Conservation (phyloP, 2,329 filamentous ascomycete genomes). For the Fusarium chaquense region DNA sequence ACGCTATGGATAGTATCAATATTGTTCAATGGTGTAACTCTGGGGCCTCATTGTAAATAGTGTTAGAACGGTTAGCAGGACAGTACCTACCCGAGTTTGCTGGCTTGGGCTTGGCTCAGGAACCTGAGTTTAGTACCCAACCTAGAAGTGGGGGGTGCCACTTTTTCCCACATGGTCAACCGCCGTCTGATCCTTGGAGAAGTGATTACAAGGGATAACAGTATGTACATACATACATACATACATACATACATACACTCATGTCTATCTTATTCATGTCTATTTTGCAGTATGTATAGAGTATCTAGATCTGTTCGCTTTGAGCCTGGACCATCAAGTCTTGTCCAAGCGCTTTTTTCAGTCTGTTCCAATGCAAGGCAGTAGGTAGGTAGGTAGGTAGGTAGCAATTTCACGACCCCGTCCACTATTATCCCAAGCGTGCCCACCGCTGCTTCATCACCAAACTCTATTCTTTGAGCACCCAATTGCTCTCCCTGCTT, state of each 20-base stretch:
- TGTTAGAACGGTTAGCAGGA: not conserved
- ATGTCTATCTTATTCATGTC: not conserved
- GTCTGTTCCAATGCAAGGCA: not conserved
- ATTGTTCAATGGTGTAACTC: not conserved
- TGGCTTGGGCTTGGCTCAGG: constrained; percentile 1
- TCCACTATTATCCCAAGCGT: constrained; percentile 23
- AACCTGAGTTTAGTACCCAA: not conserved
- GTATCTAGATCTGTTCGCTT: not conserved
- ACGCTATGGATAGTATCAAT: not conserved
- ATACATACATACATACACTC: not conserved
- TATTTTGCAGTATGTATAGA: not conserved
- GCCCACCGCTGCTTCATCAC: constrained; percentile 45
- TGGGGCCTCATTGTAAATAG: not conserved
- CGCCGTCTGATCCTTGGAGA: not conserved
- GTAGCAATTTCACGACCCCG: constrained; percentile 43
- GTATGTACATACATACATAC: no score
- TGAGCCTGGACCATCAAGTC: constrained; percentile 7
- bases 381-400: not conserved
- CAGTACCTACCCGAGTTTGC: not conserved
- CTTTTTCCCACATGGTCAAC: constrained; percentile 43
- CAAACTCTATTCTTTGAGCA: constrained; percentile 45
- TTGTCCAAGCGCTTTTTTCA: constrained; percentile 15
- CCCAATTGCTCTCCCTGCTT: constrained; percentile 32
- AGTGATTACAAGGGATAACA: not conserved
- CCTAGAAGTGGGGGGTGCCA: not conserved